Evolutionary conservation across 2,329 filamentous ascomycete genomes (phyloP), one percentile per base, ranked within the genome.

Genomic region (Colletotrichum gigasporum): DNA sequence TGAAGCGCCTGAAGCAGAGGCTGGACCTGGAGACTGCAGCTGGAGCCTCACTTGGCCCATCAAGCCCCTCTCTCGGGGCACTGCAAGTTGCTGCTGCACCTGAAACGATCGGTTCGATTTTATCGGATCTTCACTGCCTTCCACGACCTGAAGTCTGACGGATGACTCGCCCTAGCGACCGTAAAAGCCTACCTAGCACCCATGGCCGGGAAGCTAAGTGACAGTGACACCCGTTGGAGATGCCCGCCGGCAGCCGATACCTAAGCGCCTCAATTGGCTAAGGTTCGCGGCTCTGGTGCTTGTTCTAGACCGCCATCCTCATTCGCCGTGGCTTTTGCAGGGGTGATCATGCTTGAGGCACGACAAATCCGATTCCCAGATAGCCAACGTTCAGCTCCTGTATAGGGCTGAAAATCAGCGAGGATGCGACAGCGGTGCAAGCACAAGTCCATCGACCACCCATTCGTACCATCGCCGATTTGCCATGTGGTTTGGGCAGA

Each of bases 381-480:
- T 12, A 24, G n/a, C 24, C 32, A 26, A 59, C 16, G 12, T 51
- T 48, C 51, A 48, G 26, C 18, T 12, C n/a, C 16, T n/a, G 26
- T 42, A 30, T 30, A 50, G 28, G 56, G 61, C 48, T 64, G 42
- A 61, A 22, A 5, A 54, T 34, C 24, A 30, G 5, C 30, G n/a
- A 41, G 16, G 52, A 34, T 22, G 42, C 52, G 37, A 22, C 42
- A n/a, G n/a, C n/a, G n/a, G n/a, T 4, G 4, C 20, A 41, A 34
- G 18, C 12, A n/a, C 37, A 37, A 30, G n/a, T 12, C 22, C 16
- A 37, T 20, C 14, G n/a, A 4, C 28, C 37, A 14, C 22, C 54
- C 16, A 37, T n/a, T n/a, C n/a, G 45, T 18, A 30, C 45, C 37
- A 61, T 64, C 61, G 61, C 48, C 55, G 61, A 48, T 64, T 20